A percentile compares a stretch with the other conserved stretches of the same genome.
These are phyloP conservation scores for Mucuna pruriens DNA, from an alignment of 306 rosid species.

Conservation along the genomic window DNA sequence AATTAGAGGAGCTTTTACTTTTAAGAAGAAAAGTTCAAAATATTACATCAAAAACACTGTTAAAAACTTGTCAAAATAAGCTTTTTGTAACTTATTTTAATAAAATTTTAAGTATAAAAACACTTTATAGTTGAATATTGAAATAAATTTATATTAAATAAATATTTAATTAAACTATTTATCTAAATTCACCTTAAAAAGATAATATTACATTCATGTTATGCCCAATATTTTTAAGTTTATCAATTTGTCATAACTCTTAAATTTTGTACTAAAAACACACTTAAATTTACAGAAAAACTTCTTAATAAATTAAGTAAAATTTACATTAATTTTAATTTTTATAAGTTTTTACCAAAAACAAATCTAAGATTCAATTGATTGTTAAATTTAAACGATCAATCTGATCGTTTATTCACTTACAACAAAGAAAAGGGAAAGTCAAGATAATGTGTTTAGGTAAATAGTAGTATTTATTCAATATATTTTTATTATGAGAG, in stretches of 20 bases:
- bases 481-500: too few species aligned
- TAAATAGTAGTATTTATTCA: not conserved
- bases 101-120: too few species aligned
- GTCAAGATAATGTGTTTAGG: not conserved
- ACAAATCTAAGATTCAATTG: not conserved
- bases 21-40: not conserved
- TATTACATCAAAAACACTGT: not conserved
- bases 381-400: too few species aligned
- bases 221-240: not conserved
- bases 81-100: too few species aligned
- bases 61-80: not conserved
- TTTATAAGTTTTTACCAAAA: not conserved
- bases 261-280: too few species aligned
- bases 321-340: too few species aligned
- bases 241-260: not conserved
- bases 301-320: too few species aligned
- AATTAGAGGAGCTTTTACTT: not conserved
- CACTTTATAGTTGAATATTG: not conserved
- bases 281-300: not conserved
- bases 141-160: too few species aligned
- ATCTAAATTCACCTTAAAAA: not conserved
- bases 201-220: not conserved
- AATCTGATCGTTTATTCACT: not conserved
- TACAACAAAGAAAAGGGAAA: not conserved
- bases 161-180: too few species aligned